phyloP scores from a whole-genome alignment of 305 asterid species.

The Striga hermonthica region DNA sequence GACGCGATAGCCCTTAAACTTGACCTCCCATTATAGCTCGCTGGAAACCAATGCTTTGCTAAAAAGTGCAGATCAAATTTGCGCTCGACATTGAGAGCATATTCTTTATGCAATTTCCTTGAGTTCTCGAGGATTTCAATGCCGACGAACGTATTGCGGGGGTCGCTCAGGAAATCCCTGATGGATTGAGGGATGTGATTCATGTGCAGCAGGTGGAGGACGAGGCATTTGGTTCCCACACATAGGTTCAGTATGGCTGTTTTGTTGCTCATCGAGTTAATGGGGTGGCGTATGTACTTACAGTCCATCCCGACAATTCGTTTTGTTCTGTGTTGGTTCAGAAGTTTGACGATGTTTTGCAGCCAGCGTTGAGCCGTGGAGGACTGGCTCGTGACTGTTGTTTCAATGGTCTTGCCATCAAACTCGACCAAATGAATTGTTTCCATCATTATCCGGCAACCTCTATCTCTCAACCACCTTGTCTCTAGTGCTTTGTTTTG shows the following conservation, averaged over 20 bases:
- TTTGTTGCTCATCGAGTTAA: slow-evolving; percentile 33
- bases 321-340: slow-evolving; percentile 6
- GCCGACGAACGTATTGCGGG: slow-evolving; percentile 36
- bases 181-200: slow-evolving; percentile 29
- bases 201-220: slow-evolving; percentile 43
- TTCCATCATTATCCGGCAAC: background rate
- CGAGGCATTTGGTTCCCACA: slow-evolving; percentile 34
- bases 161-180: slow-evolving; percentile 26
- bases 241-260: slow-evolving; percentile 38
- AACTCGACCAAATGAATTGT: slow-evolving; percentile 30
- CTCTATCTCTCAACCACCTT: background rate
- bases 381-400: slow-evolving; percentile 37
- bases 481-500: no score
- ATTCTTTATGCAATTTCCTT: slow-evolving; percentile 30
- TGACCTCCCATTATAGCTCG: slow-evolving; percentile 36
- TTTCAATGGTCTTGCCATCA: slow-evolving; percentile 32
- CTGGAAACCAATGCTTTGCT: slow-evolving; percentile 39
- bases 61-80: slow-evolving; percentile 35
- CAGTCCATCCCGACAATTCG: slow-evolving; percentile 37
- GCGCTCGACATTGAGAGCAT: slow-evolving; percentile 13
- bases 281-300: slow-evolving; percentile 39
- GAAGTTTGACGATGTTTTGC: slow-evolving; percentile 20
- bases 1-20: slow-evolving; percentile 35
- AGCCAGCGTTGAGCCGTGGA: slow-evolving; percentile 37
- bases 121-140: slow-evolving; percentile 28